Percentiles rank a stretch among this genome's conserved stretches.
These are phyloP conservation scores for Brettanomyces naardenensis DNA, from an alignment of 805 yeast genomes.

Conservation along the genomic window DNA sequence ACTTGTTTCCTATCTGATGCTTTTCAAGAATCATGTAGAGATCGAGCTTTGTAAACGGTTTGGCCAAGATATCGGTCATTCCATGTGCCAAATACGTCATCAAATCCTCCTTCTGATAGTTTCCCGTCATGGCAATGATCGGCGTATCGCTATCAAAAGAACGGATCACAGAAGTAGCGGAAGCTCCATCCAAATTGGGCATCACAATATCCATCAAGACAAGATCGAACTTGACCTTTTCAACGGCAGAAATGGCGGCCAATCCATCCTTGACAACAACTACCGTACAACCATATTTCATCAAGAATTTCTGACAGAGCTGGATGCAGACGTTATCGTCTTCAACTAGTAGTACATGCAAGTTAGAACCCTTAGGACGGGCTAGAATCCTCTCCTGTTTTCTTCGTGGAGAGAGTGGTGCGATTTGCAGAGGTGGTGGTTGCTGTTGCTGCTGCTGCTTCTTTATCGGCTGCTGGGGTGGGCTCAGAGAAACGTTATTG, in stretches of 20 bases:
- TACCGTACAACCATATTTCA: slow-evolving; percentile 86
- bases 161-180: slow-evolving; percentile 85
- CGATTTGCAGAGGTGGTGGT: slow-evolving; percentile 6
- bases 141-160: slow-evolving; percentile 81
- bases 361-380: slow-evolving; percentile 29
- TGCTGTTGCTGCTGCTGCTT: slow-evolving; percentile 8
- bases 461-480: slow-evolving; percentile 4
- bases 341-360: slow-evolving; percentile 70
- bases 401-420: slow-evolving; percentile 8
- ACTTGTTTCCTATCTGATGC: slow-evolving; percentile 44
- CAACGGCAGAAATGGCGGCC: slow-evolving; percentile 73
- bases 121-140: slow-evolving; percentile 91
- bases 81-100: slow-evolving; percentile 79
- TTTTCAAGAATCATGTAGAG: slow-evolving; percentile 71
- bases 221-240: slow-evolving; percentile 62
- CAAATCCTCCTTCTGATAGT: slow-evolving; percentile 73
- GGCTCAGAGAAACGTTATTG: background rate
- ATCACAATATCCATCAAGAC: slow-evolving; percentile 84
- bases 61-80: slow-evolving; percentile 86
- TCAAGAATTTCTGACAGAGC: slow-evolving; percentile 72
- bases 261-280: slow-evolving; percentile 91
- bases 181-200: slow-evolving; percentile 85
- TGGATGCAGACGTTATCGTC: slow-evolving; percentile 80
- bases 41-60: slow-evolving; percentile 88
- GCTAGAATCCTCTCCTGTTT: slow-evolving; percentile 12